These are phyloP conservation scores for Willaertia magna DNA, from an alignment of 208 protist genomes.

Conservation along the genomic window DNA sequence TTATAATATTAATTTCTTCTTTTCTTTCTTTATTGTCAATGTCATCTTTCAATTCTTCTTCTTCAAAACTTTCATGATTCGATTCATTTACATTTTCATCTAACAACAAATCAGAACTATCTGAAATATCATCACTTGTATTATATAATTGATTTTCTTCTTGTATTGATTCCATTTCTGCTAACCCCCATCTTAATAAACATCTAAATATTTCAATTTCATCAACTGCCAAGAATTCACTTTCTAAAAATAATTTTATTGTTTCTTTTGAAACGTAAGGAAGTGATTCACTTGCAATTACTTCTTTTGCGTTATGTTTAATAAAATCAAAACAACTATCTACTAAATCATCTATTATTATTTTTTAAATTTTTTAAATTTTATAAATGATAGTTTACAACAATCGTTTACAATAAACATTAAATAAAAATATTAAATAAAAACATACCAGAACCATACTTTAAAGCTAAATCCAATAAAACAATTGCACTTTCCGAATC, in stretches of 20 bases:
- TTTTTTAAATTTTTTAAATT: no score
- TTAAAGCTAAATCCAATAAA: background rate
- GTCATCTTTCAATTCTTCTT: background rate
- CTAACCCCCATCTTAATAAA: background rate
- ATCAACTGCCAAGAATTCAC: background rate
- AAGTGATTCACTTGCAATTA: background rate
- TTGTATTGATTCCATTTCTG: background rate
- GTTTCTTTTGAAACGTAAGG: background rate
- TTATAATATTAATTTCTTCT: background rate
- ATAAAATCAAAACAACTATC: constrained; percentile 5
- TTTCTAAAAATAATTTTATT: background rate
- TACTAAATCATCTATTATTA: background rate
- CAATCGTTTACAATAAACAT: no score
- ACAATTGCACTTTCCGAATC: background rate
- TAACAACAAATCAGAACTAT: no score
- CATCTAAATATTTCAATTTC: background rate
- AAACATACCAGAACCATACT: background rate
- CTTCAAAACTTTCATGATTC: background rate
- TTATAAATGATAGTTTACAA: no score
- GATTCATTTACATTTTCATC: background rate
- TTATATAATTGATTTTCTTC: background rate
- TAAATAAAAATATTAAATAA: no score
- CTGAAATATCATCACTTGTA: background rate
- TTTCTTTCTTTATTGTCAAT: no score
- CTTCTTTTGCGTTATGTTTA: background rate